Evolutionary conservation across 192 early-diverging fungal species (phyloP), one percentile per base, ranked within the genome.

Genomic region (Entomortierella lignicola): DNA sequence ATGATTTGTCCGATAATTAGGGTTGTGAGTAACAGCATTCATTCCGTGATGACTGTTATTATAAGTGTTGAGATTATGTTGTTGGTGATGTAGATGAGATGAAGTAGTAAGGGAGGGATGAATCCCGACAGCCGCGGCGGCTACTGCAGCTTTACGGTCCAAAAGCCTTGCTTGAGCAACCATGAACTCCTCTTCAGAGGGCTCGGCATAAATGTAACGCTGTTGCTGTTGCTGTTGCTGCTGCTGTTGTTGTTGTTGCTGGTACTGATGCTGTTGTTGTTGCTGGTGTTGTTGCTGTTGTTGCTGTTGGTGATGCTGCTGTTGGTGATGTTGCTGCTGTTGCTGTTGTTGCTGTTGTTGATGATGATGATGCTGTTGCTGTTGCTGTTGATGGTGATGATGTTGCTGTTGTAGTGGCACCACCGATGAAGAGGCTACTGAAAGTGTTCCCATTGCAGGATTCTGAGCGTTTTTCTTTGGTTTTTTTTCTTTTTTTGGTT

Each of bases 121-220:
- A 42, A 71, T 71, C 18, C 69, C 69, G 10, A 63, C 64, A 8
- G 53, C 43, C 15, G 72, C 60, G 17, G 65, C 59, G 21, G 44
- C 32, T 17, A 57, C 57, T 37, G 63, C 47, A 7, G 72, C 41
- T 41, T 75, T 75, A 26, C 72, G 64, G 43, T 43, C 60, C 31
- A 75, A 26, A 0, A 75, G 42, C n/a, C 60, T 21, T 17, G 64
- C 72, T 43, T 75, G 72, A 20, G 59, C 60, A 2, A 65, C 72
- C 60, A 68, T 55, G 44, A 75, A 75, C 27, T 61, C 72, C 39
- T 67, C 72, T 20, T 75, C 72, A 11, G 72, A 75, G 0, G 72
- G 72, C 13, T 66, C 64, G 18, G 60, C 54, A 44, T 67, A 68
- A 17, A 54, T 51, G 39, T 64, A 69, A 0, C 61, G 31, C 42